A percentile compares a stretch with the other conserved stretches of the same genome.
phyloP scores from a whole-genome alignment of 163 green algal species.

The Volvox carteri region DNA sequence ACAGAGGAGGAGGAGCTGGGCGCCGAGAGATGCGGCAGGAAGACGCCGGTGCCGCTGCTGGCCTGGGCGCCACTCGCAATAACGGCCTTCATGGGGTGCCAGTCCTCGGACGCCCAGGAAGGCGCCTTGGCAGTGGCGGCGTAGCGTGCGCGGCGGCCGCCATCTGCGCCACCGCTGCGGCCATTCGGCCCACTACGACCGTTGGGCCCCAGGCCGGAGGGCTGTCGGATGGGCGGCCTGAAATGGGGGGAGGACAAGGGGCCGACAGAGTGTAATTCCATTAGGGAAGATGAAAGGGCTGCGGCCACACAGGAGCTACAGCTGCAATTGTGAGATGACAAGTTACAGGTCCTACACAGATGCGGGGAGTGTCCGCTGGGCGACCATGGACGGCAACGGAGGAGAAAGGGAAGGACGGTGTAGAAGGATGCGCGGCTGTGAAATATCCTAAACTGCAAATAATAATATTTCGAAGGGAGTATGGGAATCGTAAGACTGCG shows the following conservation, averaged over 20 bases:
- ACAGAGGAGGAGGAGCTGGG: not conserved
- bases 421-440: too few relatives aligned
- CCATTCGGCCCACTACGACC: conserved; percentile 8
- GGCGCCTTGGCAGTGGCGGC: conserved; percentile 46
- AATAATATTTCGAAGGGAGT: too few relatives aligned
- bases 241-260: not conserved
- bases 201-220: conserved; percentile 45
- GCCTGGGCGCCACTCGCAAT: conserved; percentile 40
- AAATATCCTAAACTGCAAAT: too few relatives aligned
- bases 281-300: too few relatives aligned
- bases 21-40: conserved; percentile 39
- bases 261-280: too few relatives aligned
- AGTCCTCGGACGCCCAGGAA: conserved; percentile 53
- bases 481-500: too few relatives aligned
- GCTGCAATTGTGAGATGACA: too few relatives aligned
- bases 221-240: conserved; percentile 45
- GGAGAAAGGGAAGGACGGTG: too few relatives aligned
- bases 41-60: conserved; percentile 47
- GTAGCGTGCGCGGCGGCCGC: conserved; percentile 42
- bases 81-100: conserved; percentile 54
- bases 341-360: too few relatives aligned
- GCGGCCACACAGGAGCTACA: too few relatives aligned
- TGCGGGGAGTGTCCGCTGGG: too few relatives aligned
- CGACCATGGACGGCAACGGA: too few relatives aligned
- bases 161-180: not conserved